Evolutionary conservation across 2,329 filamentous ascomycete species (phyloP).

Genomic region (Verticillium tricorpus): DNA sequence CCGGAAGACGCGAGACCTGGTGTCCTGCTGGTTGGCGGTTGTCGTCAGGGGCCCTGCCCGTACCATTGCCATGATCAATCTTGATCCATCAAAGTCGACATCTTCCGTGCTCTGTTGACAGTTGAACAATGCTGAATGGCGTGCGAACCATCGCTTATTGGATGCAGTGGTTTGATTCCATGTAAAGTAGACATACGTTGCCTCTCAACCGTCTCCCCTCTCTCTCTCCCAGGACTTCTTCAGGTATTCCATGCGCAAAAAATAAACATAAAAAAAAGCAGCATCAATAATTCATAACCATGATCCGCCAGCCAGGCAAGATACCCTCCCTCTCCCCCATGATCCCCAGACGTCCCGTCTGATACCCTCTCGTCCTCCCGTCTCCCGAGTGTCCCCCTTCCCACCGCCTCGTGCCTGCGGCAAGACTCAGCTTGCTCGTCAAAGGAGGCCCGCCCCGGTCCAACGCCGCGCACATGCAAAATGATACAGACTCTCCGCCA

Average conservation of each 20-base stretch:
- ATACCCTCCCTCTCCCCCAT: not conserved
- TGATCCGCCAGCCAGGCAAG: not conserved
- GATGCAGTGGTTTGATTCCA: not conserved
- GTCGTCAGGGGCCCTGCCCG: not conserved
- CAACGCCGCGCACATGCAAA: constrained; percentile 3
- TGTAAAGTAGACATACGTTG: not conserved
- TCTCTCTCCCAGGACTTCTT: not conserved
- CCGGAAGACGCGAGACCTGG: not conserved
- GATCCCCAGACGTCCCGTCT: not conserved
- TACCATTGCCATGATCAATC: not conserved
- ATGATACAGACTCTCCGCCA: constrained; percentile 1
- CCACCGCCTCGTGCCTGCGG: not conserved
- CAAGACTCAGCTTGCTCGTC: not conserved
- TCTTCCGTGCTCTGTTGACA: not conserved
- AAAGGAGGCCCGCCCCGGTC: not conserved
- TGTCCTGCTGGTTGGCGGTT: not conserved
- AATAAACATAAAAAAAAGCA: not conserved
- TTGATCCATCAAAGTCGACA: not conserved
- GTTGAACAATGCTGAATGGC: not conserved
- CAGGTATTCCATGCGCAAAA: not conserved
- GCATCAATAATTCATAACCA: not conserved
- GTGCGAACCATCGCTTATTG: not conserved
- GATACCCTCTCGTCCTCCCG: not conserved
- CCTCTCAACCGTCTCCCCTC: not conserved
- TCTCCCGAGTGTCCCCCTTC: not conserved